Base-by-base conservation (phyloP, 2,329 filamentous ascomycete species). In the Chrysosporium keratinophilum region DNA sequence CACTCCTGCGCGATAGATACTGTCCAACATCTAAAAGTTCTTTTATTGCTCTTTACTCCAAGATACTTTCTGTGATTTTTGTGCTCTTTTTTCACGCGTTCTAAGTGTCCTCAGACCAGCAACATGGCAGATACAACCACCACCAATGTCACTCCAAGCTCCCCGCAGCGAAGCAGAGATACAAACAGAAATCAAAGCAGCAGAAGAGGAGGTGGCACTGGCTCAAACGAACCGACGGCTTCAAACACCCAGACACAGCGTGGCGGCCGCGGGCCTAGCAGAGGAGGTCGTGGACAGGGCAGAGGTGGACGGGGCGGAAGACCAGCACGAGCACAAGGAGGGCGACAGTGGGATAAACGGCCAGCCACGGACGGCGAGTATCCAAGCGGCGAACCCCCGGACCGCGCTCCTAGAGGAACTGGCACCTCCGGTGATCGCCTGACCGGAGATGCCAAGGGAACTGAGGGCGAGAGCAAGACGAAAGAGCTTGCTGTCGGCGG, bases 351-450 rank as follows among this genome's bases (percentile, higher is more conserved):
- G 41, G 50, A 37, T 43, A 37, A 14, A 19, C 28, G 40, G 15
- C n/a, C 23, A 11, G 35, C 17, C 9, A 10, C 14, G 17, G 45
- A 54, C 46, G 51, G 41, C 7, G 31, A 56, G 47, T 65, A 70
- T 39, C 69, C 71, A 41, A 68, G 66, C 19, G 66, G 67, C 54
- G 62, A 68, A 62, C 69, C 71, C 59, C 71, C 70, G 45, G 69
- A 67, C 14, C 63, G 64, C 54, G 63, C 60, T 53, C 62, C 65
- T 57, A 64, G 65, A 57, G 62, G 57, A 50, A 62, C 64, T 67
- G 70, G 65, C 67, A 66, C 65, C 69, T 70, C 70, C 69, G 68
- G 73, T 72, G 65, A 63, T 68, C 69, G 67, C 71, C 69, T 70
- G 69, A 72, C 70, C 68, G 71, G 69, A 73, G 71, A 70, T 71